Base-by-base conservation (phyloP, 2,329 filamentous ascomycete species). In the Fonsecaea nubica region DNA sequence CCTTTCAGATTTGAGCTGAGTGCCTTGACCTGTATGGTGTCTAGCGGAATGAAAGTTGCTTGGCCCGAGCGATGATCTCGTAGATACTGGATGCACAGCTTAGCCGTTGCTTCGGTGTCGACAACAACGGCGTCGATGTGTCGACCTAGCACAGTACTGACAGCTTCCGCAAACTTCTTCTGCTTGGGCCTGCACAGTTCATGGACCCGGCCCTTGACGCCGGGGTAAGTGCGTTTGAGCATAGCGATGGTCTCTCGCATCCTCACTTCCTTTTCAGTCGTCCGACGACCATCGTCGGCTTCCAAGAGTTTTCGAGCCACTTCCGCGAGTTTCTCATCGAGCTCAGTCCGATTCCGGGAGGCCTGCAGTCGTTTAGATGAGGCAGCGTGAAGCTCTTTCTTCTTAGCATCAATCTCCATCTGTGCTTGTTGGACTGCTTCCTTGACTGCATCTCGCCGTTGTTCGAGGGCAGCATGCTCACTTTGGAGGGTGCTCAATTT, bases 91-190 rank as follows among this genome's bases (percentile, higher is more conserved):
- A 99, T 95, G 77, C 95, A 99, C 73, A 97, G 93, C 66, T 93
- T 90, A 33, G 92, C 95, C 0, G 92, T 95, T 80, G 95, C 96
- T 78, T 98, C 93, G 1, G 92, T 94, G 74, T 99, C 95, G 9
- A 98, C 94, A 57, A 99, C 89, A 52, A 99, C 90, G 0, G 93
- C 92, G 77, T 99, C 94, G 76, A 97, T 97, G 75, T 98, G 92
- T 62, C 92, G 89, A 58, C 95, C 95, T 3, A 99, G 86, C 6
- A 96, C 93, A 25, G 92, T 96, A 73, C 92, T 92, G 69, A 99
- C 92, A 54, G 95, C 95, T 72, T 95, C 92, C 70, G 95, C 92
- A 75, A 90, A 99, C 77, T 97, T 98, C 80, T 96, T 97, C 80
- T 97, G 92, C 79, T 97, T 98, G 1, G 95, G 94, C 71, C 92